Evolutionary conservation across 805 yeast species (phyloP).

Genomic region (Blastobotrys attinorum): DNA sequence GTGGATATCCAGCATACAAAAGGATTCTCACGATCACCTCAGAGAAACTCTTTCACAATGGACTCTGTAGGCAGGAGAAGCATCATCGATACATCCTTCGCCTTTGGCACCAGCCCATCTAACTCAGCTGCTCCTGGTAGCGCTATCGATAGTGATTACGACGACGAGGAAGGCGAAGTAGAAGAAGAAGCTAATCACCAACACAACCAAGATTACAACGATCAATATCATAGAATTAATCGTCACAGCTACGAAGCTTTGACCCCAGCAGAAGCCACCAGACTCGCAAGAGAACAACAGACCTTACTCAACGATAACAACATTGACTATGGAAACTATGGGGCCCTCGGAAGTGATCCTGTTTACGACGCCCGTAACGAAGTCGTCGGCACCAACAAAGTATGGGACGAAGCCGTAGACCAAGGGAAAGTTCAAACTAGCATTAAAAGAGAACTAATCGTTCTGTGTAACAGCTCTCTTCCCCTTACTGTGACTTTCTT

Average conservation of each 20-base stretch:
- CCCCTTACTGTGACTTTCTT: slow-evolving; percentile 65
- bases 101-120: background rate
- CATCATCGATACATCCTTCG: slow-evolving; percentile 12
- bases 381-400: slow-evolving; percentile 17
- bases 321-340: slow-evolving; percentile 4
- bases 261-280: slow-evolving; percentile 24
- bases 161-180: slow-evolving; percentile 13
- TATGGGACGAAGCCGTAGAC: slow-evolving; percentile 26
- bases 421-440: slow-evolving; percentile 25
- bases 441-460: slow-evolving; percentile 21
- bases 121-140: too few species aligned
- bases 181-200: too few species aligned
- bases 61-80: slow-evolving; percentile 25
- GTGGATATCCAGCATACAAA: slow-evolving; percentile 13
- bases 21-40: slow-evolving; percentile 16
- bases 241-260: slow-evolving; percentile 18
- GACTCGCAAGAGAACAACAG: slow-evolving; percentile 24
- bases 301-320: slow-evolving; percentile 22
- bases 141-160: background rate
- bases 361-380: slow-evolving; percentile 9
- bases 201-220: too few species aligned
- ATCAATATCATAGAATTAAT: too few species aligned
- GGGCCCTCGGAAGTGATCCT: background rate
- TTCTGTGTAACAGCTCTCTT: slow-evolving; percentile 28
- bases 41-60: slow-evolving; percentile 16